Evolutionary conservation across 148 eudicot species (phyloP).

Genomic region (Suaeda aralocaspica): DNA sequence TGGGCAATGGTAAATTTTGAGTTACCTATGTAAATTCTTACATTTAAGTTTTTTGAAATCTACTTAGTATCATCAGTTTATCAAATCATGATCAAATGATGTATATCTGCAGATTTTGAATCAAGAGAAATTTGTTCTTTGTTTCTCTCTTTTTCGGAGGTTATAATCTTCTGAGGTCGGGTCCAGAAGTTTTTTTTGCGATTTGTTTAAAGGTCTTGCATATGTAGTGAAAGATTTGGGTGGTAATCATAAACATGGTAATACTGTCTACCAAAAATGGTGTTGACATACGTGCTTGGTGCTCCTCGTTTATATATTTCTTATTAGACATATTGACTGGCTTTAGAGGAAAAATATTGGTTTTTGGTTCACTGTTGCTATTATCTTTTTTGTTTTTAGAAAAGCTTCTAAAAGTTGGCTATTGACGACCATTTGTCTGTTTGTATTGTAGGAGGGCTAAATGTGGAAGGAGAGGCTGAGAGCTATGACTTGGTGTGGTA

Average conservation of each 20-base stretch:
- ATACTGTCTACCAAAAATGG: too few relatives aligned
- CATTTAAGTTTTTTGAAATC: background rate
- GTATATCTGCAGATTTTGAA: too few relatives aligned
- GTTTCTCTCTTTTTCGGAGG: too few relatives aligned
- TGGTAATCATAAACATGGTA: too few relatives aligned
- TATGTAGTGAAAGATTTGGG: background rate
- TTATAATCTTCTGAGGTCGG: too few relatives aligned
- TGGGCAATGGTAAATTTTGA: background rate
- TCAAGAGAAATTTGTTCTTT: too few relatives aligned
- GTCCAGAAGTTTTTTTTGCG: too few relatives aligned
- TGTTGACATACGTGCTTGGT: background rate
- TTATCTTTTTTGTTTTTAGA: background rate
- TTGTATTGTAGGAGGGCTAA: constrained; percentile 72
- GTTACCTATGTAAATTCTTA: background rate
- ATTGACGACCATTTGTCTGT: background rate
- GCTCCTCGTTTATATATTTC: background rate
- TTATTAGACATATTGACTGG: background rate
- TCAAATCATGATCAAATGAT: too few relatives aligned
- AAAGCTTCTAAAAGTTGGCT: constrained; percentile 4
- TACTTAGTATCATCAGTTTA: too few relatives aligned
- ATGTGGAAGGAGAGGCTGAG: constrained; percentile 94
- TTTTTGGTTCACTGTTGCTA: background rate
- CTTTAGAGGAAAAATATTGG: background rate
- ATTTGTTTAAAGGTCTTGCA: too few relatives aligned
- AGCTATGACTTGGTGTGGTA: constrained; percentile 99